Base-by-base conservation (phyloP, 345 rosid species). In the Eucalyptus sideroxylon region DNA sequence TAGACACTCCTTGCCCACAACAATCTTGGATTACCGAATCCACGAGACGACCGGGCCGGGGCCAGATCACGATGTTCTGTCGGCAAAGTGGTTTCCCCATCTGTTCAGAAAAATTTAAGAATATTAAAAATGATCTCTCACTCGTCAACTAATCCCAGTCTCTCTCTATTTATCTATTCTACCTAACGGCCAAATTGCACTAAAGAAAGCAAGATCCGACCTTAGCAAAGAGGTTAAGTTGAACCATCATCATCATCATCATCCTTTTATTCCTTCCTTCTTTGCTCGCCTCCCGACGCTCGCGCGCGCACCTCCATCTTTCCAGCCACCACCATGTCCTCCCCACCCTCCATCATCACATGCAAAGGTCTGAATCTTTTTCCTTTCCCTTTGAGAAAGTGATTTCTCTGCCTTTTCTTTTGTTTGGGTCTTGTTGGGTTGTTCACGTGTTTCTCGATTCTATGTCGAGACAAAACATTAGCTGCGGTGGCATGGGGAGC, bases 401-500 rank as follows among this genome's bases (percentile, higher is more conserved):
- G 81, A 17, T 37, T 72, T 72, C 30, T 1, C 87, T 86, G 87
- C 53, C 37, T 86, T 49, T 51, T 87, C 45, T n/a, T 49, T 30
- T 45, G 69, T 62, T 56, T 24, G 62, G 80, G 31, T 59, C 49
- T 49, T 50, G 72, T 88, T 87, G 82, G 53, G n/a, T 47, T 19
- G 88, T 56, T 87, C 17, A 51, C 65, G 72, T 1, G 30, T 59
- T 56, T 56, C 50, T 42, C 65, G 9, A n/a, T 51, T 17, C n/a
- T 24, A 51, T 37, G 65, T 51, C 15, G 34, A 42, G 24, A 45
- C 40, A 56, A 69, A 65, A 23, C 21, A 44, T 26, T 59, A 97
- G 99, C 99, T 90, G 99, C 98, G 86, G 99, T 98, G 93, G 95
- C 98, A 80, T 97, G 98, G 97, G 96, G 95, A 86, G 95, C 96